Conservation (phyloP, 2,329 filamentous ascomycete genomes). For the Microascus cirrosus region DNA sequence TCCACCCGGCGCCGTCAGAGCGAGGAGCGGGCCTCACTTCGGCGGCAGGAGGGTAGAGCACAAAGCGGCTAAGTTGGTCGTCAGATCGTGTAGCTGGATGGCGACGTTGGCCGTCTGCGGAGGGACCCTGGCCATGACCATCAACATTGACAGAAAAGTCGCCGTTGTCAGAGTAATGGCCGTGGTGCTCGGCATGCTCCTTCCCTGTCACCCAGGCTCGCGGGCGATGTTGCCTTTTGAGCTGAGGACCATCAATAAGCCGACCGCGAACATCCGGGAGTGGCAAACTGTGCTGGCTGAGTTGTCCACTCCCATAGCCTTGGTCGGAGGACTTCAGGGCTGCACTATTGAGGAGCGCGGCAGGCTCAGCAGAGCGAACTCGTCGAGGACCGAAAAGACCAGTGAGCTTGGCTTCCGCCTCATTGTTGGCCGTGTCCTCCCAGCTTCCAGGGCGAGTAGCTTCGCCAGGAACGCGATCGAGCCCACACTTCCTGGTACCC, state of each 20-base stretch:
- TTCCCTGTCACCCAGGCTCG: neutral
- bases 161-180: neutral
- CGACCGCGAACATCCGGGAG: too few relatives aligned
- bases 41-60: neutral
- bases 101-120: neutral
- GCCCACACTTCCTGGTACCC: neutral
- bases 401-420: neutral
- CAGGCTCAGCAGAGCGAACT: neutral
- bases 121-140: neutral
- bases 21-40: neutral
- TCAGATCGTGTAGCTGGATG: neutral
- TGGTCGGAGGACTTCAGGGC: neutral
- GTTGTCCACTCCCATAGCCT: too few relatives aligned
- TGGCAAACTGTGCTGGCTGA: too few relatives aligned
- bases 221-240: neutral
- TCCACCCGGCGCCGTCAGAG: neutral
- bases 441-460: neutral
- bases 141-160: neutral
- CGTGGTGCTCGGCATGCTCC: neutral
- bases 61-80: neutral
- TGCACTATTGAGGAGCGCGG: neutral
- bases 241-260: too few relatives aligned
- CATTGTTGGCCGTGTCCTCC: neutral
- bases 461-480: neutral
- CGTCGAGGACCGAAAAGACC: neutral